Conservation (phyloP, 768 basidiomycete species). For the Pleurotus salmoneostramineus region DNA sequence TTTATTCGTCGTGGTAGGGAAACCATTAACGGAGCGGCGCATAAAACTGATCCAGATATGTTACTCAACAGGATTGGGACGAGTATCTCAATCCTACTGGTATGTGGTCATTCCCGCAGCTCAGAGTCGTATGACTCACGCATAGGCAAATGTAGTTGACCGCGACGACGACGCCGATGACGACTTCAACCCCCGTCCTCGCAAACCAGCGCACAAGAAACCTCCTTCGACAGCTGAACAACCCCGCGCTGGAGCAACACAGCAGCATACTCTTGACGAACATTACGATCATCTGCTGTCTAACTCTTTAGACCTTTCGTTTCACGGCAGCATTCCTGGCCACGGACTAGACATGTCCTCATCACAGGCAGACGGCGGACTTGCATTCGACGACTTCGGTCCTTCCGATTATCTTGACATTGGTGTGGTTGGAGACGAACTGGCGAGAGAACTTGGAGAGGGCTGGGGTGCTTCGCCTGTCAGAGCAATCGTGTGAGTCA, state of each 20-base stretch:
- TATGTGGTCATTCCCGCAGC: slow-evolving; percentile 10
- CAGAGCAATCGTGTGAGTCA: slow-evolving; percentile 15
- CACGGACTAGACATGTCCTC: slow-evolving; percentile 39
- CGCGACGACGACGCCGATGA: slow-evolving; percentile 34
- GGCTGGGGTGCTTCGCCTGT: slow-evolving; percentile 50
- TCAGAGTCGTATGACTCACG: too few relatives aligned
- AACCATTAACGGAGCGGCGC: background rate
- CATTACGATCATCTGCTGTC: slow-evolving; percentile 65
- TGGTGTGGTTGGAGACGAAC: slow-evolving; percentile 65
- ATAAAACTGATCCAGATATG: background rate
- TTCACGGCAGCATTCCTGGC: slow-evolving; percentile 33
- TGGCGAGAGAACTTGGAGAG: slow-evolving; percentile 71
- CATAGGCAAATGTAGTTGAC: background rate
- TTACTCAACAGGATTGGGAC: slow-evolving; percentile 51
- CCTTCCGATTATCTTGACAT: slow-evolving; percentile 54
- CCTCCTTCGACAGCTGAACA: slow-evolving; percentile 30
- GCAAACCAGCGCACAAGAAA: slow-evolving; percentile 22
- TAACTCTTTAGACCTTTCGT: slow-evolving; percentile 62
- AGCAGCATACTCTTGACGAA: slow-evolving; percentile 65
- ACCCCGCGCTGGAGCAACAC: slow-evolving; percentile 31
- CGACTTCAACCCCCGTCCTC: slow-evolving; percentile 44
- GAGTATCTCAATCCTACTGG: slow-evolving; percentile 51
- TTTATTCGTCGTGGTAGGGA: slow-evolving; percentile 54
- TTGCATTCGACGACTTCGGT: slow-evolving; percentile 49
- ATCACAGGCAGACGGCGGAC: slow-evolving; percentile 45